phyloP scores from a whole-genome alignment of 1,139 yeast species.

The Arxiozyma heterogenica region DNA sequence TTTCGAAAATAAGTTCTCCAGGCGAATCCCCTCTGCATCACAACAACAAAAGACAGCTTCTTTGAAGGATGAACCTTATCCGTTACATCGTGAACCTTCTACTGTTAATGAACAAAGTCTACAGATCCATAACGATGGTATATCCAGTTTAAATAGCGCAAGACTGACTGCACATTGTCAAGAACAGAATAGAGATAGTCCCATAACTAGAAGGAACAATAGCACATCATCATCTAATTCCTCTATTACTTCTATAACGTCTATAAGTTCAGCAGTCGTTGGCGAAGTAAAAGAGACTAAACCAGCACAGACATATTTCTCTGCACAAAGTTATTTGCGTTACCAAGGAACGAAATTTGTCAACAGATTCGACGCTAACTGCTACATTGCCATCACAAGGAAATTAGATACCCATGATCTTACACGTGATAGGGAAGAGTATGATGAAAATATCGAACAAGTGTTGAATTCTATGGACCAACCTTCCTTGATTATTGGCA shows the following conservation, averaged over 20 bases:
- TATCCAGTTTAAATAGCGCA: constrained; percentile 11
- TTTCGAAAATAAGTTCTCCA: constrained; percentile 82
- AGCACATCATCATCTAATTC: constrained; percentile 16
- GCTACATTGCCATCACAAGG: constrained; percentile 87
- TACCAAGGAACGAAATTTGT: constrained; percentile 91
- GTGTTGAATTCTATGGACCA: constrained; percentile 52
- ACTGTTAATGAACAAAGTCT: constrained; percentile 43
- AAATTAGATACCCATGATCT: constrained; percentile 93
- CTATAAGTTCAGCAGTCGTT: constrained; percentile 15
- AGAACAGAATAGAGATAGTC: constrained; percentile 3
- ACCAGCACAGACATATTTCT: constrained; percentile 77
- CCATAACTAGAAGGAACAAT: constrained; percentile 4
- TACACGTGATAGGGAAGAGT: constrained; percentile 60
- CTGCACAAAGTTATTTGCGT: constrained; percentile 89
- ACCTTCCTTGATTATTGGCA: constrained; percentile 81
- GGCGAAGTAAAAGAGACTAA: constrained; percentile 24
- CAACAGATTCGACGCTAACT: constrained; percentile 86
- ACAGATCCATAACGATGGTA: constrained; percentile 62
- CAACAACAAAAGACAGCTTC: constrained; percentile 16
- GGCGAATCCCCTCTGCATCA: constrained; percentile 47
- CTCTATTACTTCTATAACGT: constrained; percentile 23
- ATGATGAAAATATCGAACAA: constrained; percentile 32
- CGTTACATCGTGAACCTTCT: constrained; percentile 25
- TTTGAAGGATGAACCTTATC: neutral
- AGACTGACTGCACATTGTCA: constrained; percentile 1